A percentile compares a stretch with the other conserved stretches of the same genome.
Conservation (phyloP, 352 stramenopile genomes). For the Pythium scleroteichum region DNA sequence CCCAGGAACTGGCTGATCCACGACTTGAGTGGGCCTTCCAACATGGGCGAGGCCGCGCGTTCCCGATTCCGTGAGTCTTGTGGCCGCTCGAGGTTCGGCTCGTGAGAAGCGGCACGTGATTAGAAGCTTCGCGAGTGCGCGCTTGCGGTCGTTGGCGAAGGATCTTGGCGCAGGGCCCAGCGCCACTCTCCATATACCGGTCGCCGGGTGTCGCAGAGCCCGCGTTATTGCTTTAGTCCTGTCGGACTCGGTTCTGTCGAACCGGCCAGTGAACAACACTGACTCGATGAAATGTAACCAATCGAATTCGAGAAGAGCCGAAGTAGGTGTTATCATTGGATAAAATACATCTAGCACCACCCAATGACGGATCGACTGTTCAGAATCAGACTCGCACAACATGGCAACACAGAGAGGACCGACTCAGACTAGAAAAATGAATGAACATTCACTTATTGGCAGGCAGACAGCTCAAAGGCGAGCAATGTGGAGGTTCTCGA, state of each 20-base stretch:
- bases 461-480: conserved; percentile 33
- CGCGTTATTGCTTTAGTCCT: conserved; percentile 8
- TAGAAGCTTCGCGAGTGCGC: neutral
- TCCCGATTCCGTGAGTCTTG: too few relatives aligned
- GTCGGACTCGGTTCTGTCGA: neutral
- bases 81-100: too few relatives aligned
- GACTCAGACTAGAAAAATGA: neutral
- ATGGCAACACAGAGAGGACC: neutral
- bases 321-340: conserved; percentile 5
- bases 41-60: conserved; percentile 40
- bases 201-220: conserved; percentile 9
- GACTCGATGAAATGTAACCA: conserved; percentile 30
- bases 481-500: conserved; percentile 49
- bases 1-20: conserved; percentile 85
- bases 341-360: neutral
- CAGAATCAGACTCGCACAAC: conserved; percentile 7
- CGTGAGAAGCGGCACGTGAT: too few relatives aligned
- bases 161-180: neutral
- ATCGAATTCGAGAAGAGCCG: conserved; percentile 2
- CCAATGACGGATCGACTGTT: neutral
- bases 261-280: conserved; percentile 9
- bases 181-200: conserved; percentile 17
- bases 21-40: conserved; percentile 87
- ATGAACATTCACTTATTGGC: neutral
- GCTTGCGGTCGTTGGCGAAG: too few relatives aligned